A percentile compares a stretch with the other conserved stretches of the same genome.
phyloP scores from a whole-genome alignment of 1,284 basidiomycete genomes.

The Moesziomyces parantarcticus region DNA sequence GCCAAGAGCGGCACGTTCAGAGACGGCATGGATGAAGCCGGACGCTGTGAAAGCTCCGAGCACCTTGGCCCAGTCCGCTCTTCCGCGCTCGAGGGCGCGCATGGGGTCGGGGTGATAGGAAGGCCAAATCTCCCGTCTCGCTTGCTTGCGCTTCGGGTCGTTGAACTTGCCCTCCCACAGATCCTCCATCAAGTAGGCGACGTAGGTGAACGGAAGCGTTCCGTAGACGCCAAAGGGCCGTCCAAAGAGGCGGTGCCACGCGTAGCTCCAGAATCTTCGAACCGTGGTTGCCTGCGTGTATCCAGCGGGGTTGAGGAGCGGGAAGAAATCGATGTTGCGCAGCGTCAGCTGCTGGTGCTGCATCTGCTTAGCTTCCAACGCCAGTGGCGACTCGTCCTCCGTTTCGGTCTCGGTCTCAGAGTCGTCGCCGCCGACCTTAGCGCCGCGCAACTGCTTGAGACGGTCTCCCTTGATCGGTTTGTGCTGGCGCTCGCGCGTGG shows the following conservation, averaged over 20 bases:
- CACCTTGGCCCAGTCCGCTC: constrained; percentile 56
- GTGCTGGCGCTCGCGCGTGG: neutral
- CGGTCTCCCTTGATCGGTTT: constrained; percentile 1
- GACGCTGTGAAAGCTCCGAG: constrained; percentile 49
- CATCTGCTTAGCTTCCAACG: constrained; percentile 7
- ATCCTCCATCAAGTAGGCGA: constrained; percentile 37
- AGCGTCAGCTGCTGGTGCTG: constrained; percentile 36
- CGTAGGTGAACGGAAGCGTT: constrained; percentile 43
- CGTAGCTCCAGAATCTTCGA: constrained; percentile 45
- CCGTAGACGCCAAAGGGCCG: constrained; percentile 49
- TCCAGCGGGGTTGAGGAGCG: constrained; percentile 45
- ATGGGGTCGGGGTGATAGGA: constrained; percentile 46
- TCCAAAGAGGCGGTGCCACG: constrained; percentile 50
- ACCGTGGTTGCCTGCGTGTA: constrained; percentile 42
- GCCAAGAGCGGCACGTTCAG: constrained; percentile 45
- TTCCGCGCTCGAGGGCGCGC: constrained; percentile 35
- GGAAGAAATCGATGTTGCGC: constrained; percentile 56
- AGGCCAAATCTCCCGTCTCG: constrained; percentile 36
- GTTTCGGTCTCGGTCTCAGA: constrained; percentile 35
- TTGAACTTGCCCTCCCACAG: constrained; percentile 31
- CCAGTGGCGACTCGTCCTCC: constrained; percentile 29
- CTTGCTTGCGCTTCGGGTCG: constrained; percentile 31
- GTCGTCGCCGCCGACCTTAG: constrained; percentile 8
- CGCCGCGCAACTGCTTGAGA: constrained; percentile 6
- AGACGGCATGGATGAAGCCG: constrained; percentile 50